These are phyloP conservation scores for Neofusicoccum kwambonambiense DNA, from an alignment of 2,329 filamentous ascomycete genomes.

Conservation along the genomic window DNA sequence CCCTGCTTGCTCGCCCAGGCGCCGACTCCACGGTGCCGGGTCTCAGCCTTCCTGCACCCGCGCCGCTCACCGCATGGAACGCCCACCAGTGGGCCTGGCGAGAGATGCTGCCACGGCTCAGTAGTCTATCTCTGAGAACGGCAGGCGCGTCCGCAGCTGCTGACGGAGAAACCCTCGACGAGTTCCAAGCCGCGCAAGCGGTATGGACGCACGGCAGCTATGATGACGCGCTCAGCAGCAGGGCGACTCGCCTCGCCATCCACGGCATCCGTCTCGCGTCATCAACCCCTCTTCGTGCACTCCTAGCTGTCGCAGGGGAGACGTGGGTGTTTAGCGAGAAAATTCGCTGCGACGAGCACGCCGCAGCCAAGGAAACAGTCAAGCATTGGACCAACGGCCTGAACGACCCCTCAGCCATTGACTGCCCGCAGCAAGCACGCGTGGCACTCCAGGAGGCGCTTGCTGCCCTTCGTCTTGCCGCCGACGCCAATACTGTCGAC, in stretches of 20 bases:
- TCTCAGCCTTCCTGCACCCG: constrained; percentile 40
- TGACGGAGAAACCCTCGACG: constrained; percentile 1
- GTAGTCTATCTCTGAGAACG: constrained; percentile 20
- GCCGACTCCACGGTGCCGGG: constrained; percentile 20
- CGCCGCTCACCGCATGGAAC: constrained; percentile 38
- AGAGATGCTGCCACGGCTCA: constrained; percentile 3
- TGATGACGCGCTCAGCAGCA: background rate
- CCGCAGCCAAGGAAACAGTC: constrained; percentile 34
- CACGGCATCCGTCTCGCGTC: constrained; percentile 1
- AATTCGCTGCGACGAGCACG: constrained; percentile 27
- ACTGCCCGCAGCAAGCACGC: constrained; percentile 18
- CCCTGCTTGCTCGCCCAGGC: constrained; percentile 9
- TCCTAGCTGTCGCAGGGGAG: constrained; percentile 46
- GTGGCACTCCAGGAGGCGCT: constrained; percentile 28
- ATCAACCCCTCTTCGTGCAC: constrained; percentile 35
- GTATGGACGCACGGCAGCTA: background rate
- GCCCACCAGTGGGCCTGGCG: constrained; percentile 21
- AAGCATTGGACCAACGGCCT: constrained; percentile 37
- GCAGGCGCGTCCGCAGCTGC: background rate
- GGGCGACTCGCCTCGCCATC: background rate
- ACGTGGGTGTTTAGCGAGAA: constrained; percentile 48
- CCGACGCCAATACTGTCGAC: constrained; percentile 29
- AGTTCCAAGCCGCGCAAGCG: constrained; percentile 7
- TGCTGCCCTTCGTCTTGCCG: constrained; percentile 27
- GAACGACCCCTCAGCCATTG: constrained; percentile 22